Base-by-base conservation (phyloP, 2,329 filamentous ascomycete species). In the Sporothrix curviconia region DNA sequence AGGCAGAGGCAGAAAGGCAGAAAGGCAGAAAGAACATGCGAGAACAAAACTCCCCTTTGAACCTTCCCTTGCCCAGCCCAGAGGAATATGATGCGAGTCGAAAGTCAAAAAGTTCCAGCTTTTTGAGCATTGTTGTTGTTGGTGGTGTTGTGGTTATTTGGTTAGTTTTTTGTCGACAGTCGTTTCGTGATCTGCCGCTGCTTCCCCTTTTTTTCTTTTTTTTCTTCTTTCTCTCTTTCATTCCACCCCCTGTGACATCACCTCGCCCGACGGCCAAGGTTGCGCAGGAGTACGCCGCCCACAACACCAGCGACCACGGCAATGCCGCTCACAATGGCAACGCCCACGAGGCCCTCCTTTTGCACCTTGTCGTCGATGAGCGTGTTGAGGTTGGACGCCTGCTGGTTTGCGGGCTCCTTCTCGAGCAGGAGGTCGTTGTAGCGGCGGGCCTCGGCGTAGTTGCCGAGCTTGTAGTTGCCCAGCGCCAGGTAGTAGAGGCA, bases 401-500 rank as follows among this genome's bases (percentile, higher is more conserved):
- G 94, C 67, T 96, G 74, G 72, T 97, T 99, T 47, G 82, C 84
- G 8, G 91, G 90, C 75, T 99, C 94, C 70, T 92, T 87, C 61
- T 96, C 90, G 55, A 97, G 75, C 61, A 99, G 78, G 51, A 92
- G 79, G 68, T 97, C 92, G 72, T 99, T 99, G 76, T 97, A 97
- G 69, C 90, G 82, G 67, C 92, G 82, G 60, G 92, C 92, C 70
- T 99, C 94, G 60, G 86, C 91, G 72, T 96, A 99, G 79, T 96
- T 97, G 61, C 92, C 92, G 47, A 99, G 84, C 78, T 97, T 97
- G 82, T 92, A 97, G 79, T 97, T 96, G 62, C 94, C 94, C 32
- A 99, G 83, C 25, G 90, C 94, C 55, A 99, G 85, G 75, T 99
- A 99, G 79, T 96, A 99, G 61, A 99, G 88, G 70, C 94, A 99